phyloP scores from a whole-genome alignment of 2,329 filamentous ascomycete genomes.

The Chaetomium sp. region DNA sequence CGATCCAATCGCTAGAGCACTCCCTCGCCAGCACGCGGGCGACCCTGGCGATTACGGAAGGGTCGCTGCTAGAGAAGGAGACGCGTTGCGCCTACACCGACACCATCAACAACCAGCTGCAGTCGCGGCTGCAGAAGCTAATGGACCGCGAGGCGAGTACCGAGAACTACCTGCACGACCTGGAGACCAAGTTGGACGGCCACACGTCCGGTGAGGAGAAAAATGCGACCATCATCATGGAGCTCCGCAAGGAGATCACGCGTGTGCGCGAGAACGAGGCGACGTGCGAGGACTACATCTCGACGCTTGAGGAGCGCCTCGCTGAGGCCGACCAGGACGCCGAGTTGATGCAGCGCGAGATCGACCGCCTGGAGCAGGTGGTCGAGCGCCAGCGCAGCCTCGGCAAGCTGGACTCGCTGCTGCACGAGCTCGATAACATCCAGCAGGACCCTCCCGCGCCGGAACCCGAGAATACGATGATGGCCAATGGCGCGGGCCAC shows the following conservation, averaged over 20 bases:
- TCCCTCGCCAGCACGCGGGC: slow-evolving; percentile 83
- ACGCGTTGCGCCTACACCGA: slow-evolving; percentile 90
- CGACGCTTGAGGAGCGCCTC: slow-evolving; percentile 87
- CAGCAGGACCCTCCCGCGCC: slow-evolving; percentile 50
- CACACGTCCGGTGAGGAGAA: slow-evolving; percentile 90
- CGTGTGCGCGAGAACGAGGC: slow-evolving; percentile 85
- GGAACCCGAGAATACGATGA: slow-evolving; percentile 30
- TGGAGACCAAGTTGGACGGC: slow-evolving; percentile 84
- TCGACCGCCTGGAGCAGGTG: slow-evolving; percentile 89
- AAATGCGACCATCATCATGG: slow-evolving; percentile 75
- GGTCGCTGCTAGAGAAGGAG: slow-evolving; percentile 82
- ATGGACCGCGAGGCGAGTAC: slow-evolving; percentile 87
- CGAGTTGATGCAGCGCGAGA: slow-evolving; percentile 94
- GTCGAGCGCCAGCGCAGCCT: slow-evolving; percentile 92
- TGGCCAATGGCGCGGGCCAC: slow-evolving; percentile 36
- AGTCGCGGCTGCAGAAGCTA: slow-evolving; percentile 83
- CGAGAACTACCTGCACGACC: slow-evolving; percentile 84
- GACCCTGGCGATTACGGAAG: slow-evolving; percentile 78
- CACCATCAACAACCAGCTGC: slow-evolving; percentile 84
- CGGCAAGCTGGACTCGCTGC: slow-evolving; percentile 85
- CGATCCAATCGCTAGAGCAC: slow-evolving; percentile 86
- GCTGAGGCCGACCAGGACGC: slow-evolving; percentile 94
- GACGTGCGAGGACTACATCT: slow-evolving; percentile 92
- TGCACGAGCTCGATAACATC: slow-evolving; percentile 81
- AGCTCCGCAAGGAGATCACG: slow-evolving; percentile 85